Evolutionary conservation across 23 red algal genomes (phyloP).

Genomic region (Gracilaria domingensis): DNA sequence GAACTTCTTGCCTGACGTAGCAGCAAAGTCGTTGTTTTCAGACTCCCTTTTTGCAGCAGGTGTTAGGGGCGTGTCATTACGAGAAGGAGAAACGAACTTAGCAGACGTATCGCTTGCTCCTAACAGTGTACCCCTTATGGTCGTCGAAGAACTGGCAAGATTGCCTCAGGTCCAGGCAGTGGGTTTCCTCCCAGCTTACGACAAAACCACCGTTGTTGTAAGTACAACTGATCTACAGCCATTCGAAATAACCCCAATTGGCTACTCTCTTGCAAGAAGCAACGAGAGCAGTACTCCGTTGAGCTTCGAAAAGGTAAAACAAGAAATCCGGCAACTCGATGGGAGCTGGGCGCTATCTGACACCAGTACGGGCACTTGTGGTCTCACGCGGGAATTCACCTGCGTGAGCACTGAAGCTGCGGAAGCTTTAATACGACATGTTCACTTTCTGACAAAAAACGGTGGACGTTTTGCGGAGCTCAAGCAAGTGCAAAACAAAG

Average conservation of each 20-base stretch:
- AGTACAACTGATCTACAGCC: constrained; percentile 45
- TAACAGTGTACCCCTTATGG: neutral
- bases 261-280: constrained; percentile 23
- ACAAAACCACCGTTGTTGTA: constrained; percentile 50
- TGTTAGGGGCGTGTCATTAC: constrained; percentile 32
- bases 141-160: constrained; percentile 22
- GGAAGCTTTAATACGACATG: constrained; percentile 34
- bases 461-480: constrained; percentile 27
- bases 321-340: constrained; percentile 4
- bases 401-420: constrained; percentile 24
- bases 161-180: constrained; percentile 32
- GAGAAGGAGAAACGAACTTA: constrained; percentile 7
- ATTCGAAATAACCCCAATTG: constrained; percentile 48
- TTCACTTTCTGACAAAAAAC: constrained; percentile 37
- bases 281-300: neutral
- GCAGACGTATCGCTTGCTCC: constrained; percentile 44
- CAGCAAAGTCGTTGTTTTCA: constrained; percentile 35
- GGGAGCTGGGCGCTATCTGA: constrained; percentile 7
- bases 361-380: neutral
- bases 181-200: constrained; percentile 37
- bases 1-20: constrained; percentile 22
- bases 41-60: constrained; percentile 33
- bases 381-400: constrained; percentile 1
- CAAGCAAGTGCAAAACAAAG: neutral
- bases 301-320: neutral